Evolutionary conservation across 164 flowering plant genomes (phyloP).

Genomic region (Chimonanthus salicifolius): DNA sequence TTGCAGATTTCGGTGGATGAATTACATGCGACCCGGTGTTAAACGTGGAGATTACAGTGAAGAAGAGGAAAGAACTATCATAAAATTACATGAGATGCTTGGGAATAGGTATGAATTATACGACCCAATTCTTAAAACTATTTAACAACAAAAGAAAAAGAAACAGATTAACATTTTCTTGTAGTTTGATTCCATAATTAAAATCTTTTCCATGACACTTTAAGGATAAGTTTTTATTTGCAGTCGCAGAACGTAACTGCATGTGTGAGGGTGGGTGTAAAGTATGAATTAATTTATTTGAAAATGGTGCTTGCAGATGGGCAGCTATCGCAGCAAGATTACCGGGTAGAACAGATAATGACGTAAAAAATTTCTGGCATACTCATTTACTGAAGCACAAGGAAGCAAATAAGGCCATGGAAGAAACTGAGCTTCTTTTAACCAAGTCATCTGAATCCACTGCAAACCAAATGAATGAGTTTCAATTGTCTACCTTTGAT

Average conservation of each 20-base stretch:
- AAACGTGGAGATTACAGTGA: conserved; percentile 50
- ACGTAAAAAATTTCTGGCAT: conserved; percentile 59
- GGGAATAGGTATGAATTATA: conserved; percentile 41
- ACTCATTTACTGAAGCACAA: conserved; percentile 43
- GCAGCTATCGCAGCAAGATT: conserved; percentile 47
- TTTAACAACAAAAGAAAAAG: not conserved
- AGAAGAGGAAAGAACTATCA: conserved; percentile 56
- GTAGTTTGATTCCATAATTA: too few species aligned
- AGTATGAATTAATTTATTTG: too few species aligned
- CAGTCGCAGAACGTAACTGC: not conserved
- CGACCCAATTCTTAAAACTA: not conserved
- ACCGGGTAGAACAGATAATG: conserved; percentile 59
- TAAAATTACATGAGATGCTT: conserved; percentile 37
- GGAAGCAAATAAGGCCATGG: conserved; percentile 3
- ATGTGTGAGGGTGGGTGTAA: too few species aligned
- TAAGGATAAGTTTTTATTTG: not conserved
- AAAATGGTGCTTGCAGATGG: conserved; percentile 22
- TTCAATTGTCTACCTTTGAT: not conserved
- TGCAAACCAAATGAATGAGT: not conserved
- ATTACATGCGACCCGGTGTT: conserved; percentile 58
- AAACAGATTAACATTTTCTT: not conserved
- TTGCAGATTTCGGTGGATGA: conserved; percentile 57
- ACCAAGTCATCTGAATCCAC: not conserved
- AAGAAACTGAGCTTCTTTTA: not conserved
- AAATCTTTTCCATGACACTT: not conserved